Evolutionary conservation across 805 yeast species (phyloP), one percentile per base, ranked within the genome.

Genomic region (Candida montana): DNA sequence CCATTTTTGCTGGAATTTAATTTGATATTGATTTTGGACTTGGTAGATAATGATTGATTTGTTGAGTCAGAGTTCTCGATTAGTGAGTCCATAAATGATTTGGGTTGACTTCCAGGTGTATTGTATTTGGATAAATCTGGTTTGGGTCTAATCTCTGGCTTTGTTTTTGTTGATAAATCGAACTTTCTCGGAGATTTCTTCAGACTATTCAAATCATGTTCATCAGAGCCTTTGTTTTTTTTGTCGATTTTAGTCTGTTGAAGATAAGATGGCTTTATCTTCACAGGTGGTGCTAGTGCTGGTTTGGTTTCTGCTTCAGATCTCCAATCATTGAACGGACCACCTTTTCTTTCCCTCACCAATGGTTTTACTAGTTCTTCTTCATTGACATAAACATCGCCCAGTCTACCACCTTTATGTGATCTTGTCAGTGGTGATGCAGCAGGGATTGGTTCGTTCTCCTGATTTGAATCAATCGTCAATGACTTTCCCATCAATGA

Each of bases 151-250:
- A 43, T 40, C 27, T 33, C 38, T 11, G 50, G 47, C 31, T 44
- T 46, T 6, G 27, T n/a, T 28, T 37, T 33, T 23, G 31, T 17
- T 11, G 36, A 38, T 7, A 39, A 36, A 9, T 41, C 37, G 4
- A 33, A 7, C 15, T 44, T 41, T 21, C 41, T 39, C 23, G 52
- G 53, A 7, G 53, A 50, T 15, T 41, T 48, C 33, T 44, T 41
- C 17, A 41, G 11, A 8, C 13, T 20, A 19, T 40, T 34, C 21
- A 26, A 16, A 20, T 33, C 28, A 20, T 33, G 21, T 6, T 13
- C 13, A 7, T n/a, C 24, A 8, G 27, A n/a, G 7, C 13, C 31
- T 6, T 6, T 7, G 24, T 21, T 21, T 7, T 21, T 18, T 16
- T 23, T 24, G 2, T 21, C n/a, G 12, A 5, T 16, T 6, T 35